Evolutionary conservation across 2,329 filamentous ascomycete species (phyloP).

Genomic region (Trichothecium roseum): DNA sequence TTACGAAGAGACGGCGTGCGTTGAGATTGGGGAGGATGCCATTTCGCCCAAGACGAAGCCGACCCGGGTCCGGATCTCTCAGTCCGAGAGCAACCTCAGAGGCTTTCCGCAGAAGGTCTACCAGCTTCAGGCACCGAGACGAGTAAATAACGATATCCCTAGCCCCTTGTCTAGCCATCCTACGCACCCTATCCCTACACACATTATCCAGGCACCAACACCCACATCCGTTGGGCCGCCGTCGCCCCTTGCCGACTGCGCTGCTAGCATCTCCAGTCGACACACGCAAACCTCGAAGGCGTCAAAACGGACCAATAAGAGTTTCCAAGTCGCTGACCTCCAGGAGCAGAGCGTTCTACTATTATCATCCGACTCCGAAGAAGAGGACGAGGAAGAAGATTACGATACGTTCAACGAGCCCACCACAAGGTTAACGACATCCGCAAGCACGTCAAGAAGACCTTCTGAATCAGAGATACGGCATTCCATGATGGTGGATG

Average conservation of each 20-base stretch:
- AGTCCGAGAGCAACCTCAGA: too few relatives aligned
- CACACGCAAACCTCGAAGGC: constrained; percentile 45
- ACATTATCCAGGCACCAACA: constrained; percentile 3
- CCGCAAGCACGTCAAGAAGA: constrained; percentile 4
- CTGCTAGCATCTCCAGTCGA: constrained; percentile 43
- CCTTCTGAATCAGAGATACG: constrained; percentile 10
- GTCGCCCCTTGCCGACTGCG: constrained; percentile 25
- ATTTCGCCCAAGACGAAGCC: neutral
- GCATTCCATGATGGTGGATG: too few relatives aligned
- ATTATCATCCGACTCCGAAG: constrained; percentile 48
- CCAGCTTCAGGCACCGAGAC: too few relatives aligned
- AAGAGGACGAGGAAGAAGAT: constrained; percentile 20
- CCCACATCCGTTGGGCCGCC: constrained; percentile 15
- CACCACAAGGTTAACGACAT: too few relatives aligned
- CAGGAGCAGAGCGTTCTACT: constrained; percentile 45
- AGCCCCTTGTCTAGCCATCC: constrained; percentile 1
- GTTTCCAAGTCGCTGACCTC: constrained; percentile 39
- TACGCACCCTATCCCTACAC: neutral
- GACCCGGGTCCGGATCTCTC: too few relatives aligned
- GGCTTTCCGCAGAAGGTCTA: too few relatives aligned
- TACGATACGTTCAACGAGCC: neutral
- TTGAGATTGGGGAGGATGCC: constrained; percentile 22
- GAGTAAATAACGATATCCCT: neutral
- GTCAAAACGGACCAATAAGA: constrained; percentile 35
- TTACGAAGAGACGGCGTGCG: constrained; percentile 46